Evolutionary conservation across 2,329 filamentous ascomycete genomes (phyloP), one percentile per base, ranked within the genome.

Genomic region (Paraconiothyrium brasiliense): DNA sequence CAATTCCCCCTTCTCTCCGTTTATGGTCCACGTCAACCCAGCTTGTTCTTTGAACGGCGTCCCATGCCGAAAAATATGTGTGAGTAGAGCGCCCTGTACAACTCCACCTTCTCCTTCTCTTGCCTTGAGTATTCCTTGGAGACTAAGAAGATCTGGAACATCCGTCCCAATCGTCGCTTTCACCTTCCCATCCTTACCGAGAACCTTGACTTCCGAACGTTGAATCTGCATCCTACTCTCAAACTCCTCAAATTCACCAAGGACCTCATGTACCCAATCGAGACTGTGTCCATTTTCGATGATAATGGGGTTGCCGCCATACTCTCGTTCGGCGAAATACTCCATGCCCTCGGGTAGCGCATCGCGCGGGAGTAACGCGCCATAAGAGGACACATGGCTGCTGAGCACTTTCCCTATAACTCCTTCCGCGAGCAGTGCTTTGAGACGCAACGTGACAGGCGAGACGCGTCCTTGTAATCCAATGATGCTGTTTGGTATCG

Each of bases 121-220:
- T 9, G 41, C n/a, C 20, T 43, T 39, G 3, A 68, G 44, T 4
- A 50, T 63, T 16, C 82, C 83, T 32, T 82, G 75, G 0, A 80
- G 57, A 13, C 73, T 68, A 34, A 85, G 24, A 34, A 79, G 73
- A 62, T 87, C 84, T 0, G 83, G 84, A 1, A 84, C 80, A 22
- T 83, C 73, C 0, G 81, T 82, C 0, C 35, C 44, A 1, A 68
- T 34, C 3, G 24, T 55, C 4, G 60, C 48, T 14, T 49, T 48
- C 16, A 60, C 39, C 6, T 52, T 10, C 4, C 59, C 64, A 8
- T 62, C 56, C 5, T 11, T 34, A 2, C 41, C 62, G 1, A 67
- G 7, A 16, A 68, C 16, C 7, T 66, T 61, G 3, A 66, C 43
- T 10, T n/a, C 48, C 5, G 64, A 63, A 7, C 63, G 61, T 54